phyloP scores from a whole-genome alignment of 2,329 filamentous ascomycete genomes.

The Aspergillus candidus region DNA sequence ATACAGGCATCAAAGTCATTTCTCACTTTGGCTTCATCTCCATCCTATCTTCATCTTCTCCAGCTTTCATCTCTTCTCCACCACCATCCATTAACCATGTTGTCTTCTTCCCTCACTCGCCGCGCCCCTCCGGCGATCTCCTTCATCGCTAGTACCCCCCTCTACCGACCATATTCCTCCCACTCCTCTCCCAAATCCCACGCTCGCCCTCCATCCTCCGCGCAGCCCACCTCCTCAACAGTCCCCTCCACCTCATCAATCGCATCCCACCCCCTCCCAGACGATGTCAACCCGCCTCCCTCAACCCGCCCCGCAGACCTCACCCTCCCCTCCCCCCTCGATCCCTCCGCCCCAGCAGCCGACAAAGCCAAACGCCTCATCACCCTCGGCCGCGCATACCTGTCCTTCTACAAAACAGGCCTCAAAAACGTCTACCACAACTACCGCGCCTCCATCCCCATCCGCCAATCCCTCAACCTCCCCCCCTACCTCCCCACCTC shows the following conservation, averaged over 20 bases:
- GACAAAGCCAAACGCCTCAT: conserved; percentile 28
- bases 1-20: background rate
- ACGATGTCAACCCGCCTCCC: conserved; percentile 61
- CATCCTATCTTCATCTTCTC: background rate
- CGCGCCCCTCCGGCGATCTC: background rate
- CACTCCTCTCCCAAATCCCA: conserved; percentile 12
- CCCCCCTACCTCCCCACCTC: conserved; percentile 30
- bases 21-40: background rate
- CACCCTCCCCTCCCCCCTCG: conserved; percentile 52
- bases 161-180: conserved; percentile 5
- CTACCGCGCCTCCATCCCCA: conserved; percentile 34
- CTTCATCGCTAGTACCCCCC: background rate
- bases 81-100: conserved; percentile 1
- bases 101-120: conserved; percentile 6
- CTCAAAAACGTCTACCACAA: conserved; percentile 70
- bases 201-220: conserved; percentile 15
- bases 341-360: conserved; percentile 37
- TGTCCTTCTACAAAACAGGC: conserved; percentile 81
- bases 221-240: conserved; percentile 9
- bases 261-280: conserved; percentile 12
- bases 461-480: conserved; percentile 27
- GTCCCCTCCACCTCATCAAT: conserved; percentile 14
- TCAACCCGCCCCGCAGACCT: conserved; percentile 69
- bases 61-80: background rate
- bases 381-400: conserved; percentile 65